Percentiles rank a stretch among this genome's conserved stretches.
phyloP scores from a whole-genome alignment of 176 grass and related monocot genomes.

The Miscanthus lutarioriparius region DNA sequence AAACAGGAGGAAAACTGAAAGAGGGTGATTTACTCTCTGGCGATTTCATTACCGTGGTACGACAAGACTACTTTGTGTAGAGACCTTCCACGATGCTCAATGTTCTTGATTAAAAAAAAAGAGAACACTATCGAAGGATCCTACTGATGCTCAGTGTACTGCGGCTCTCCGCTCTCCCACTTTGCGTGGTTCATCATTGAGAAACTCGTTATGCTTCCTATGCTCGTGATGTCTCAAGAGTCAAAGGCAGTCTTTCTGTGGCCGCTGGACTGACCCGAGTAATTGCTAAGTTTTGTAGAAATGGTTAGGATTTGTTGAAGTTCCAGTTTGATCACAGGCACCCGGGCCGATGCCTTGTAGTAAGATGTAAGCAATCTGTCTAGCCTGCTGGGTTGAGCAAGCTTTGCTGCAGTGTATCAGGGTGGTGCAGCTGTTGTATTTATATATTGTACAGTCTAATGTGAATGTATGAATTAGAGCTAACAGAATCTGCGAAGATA shows the following conservation, averaged over 20 bases:
- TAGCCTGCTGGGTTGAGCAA: neutral
- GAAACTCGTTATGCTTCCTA: neutral
- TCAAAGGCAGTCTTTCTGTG: neutral
- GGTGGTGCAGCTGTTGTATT: slow-evolving; percentile 10
- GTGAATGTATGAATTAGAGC: slow-evolving; percentile 18
- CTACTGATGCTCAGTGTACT: neutral
- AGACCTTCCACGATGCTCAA: neutral
- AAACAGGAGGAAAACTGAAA: slow-evolving; percentile 50
- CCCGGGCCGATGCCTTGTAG: neutral
- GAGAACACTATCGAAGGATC: neutral
- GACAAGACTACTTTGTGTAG: slow-evolving; percentile 76
- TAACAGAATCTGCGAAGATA: neutral
- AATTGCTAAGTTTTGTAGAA: slow-evolving; percentile 26
- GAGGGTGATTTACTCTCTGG: slow-evolving; percentile 56
- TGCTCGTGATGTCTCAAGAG: neutral
- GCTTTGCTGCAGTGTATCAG: neutral
- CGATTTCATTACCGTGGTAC: slow-evolving; percentile 59
- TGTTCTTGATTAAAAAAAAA: neutral
- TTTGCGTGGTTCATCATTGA: neutral
- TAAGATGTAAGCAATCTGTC: neutral
- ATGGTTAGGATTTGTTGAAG: slow-evolving; percentile 29
- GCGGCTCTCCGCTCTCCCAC: neutral
- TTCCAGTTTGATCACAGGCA: slow-evolving; percentile 2
- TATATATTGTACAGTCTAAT: slow-evolving; percentile 21
- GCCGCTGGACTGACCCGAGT: neutral